These are phyloP conservation scores for Emmonsia crescens DNA, from an alignment of 2,329 filamentous ascomycete genomes.

Conservation along the genomic window DNA sequence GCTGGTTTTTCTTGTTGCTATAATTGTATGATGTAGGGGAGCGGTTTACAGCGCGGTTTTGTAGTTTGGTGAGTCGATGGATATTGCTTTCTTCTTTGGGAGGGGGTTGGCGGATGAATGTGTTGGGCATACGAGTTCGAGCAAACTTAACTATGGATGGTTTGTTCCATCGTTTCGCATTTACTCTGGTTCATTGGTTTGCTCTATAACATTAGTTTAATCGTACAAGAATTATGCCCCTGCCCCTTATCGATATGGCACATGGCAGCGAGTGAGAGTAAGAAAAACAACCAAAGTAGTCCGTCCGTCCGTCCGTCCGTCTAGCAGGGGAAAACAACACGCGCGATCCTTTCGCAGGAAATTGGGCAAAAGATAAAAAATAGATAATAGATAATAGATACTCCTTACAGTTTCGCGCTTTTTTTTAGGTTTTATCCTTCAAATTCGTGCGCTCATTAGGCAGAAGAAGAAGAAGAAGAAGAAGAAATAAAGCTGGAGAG, in stretches of 20 bases:
- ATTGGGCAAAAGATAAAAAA: background rate
- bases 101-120: background rate
- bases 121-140: background rate
- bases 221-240: background rate
- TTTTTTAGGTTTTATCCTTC: background rate
- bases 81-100: background rate
- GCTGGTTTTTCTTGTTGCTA: no score
- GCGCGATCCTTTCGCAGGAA: background rate
- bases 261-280: background rate
- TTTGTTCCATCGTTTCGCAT: no score
- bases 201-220: background rate
- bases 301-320: background rate
- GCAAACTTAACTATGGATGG: no score
- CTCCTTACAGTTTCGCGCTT: background rate
- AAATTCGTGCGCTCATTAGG: background rate
- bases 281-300: background rate
- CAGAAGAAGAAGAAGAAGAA: background rate
- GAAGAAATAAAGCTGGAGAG: background rate
- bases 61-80: no score
- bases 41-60: no score
- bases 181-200: background rate
- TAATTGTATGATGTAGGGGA: no score
- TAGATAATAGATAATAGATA: no score
- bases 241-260: background rate
- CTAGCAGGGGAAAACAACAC: background rate